phyloP scores from a whole-genome alignment of 371 early-diverging fungal genomes.

The Lichtheimia ornata region DNA sequence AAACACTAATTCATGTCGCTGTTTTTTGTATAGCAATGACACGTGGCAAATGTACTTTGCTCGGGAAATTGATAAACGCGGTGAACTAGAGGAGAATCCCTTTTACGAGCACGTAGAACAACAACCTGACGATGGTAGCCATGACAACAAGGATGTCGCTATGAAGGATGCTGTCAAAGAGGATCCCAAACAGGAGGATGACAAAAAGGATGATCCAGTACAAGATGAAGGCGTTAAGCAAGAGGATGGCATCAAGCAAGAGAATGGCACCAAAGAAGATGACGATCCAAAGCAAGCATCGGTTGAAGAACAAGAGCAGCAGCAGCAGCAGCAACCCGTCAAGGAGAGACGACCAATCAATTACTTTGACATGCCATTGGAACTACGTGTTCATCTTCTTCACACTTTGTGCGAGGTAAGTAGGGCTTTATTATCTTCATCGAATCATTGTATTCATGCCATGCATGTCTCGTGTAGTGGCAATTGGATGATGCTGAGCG shows the following conservation, averaged over 20 bases:
- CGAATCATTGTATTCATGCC: too few species aligned
- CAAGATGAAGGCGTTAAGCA: constrained; percentile 1
- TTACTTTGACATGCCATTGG: neutral
- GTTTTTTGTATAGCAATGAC: constrained; percentile 38
- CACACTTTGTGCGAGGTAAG: constrained; percentile 49
- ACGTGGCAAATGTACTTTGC: constrained; percentile 62
- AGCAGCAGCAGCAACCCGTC: constrained; percentile 5
- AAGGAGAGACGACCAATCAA: neutral
- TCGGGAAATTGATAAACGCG: constrained; percentile 55
- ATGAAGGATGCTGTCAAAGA: too few species aligned
- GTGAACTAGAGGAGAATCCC: constrained; percentile 30
- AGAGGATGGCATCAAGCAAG: neutral
- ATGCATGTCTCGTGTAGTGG: constrained; percentile 41
- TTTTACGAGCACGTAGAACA: constrained; percentile 13
- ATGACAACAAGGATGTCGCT: too few species aligned
- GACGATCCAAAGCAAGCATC: neutral
- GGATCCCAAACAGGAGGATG: too few species aligned
- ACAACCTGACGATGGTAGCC: too few species aligned
- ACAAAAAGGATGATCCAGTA: too few species aligned
- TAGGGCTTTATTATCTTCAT: neutral
- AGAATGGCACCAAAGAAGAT: neutral
- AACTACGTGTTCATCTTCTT: constrained; percentile 39
- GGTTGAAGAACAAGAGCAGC: constrained; percentile 10
- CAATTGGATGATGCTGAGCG: constrained; percentile 70
- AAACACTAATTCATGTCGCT: neutral